phyloP scores from a whole-genome alignment of 1,284 basidiomycete genomes.

The Filobasidium uniguttulatum region DNA sequence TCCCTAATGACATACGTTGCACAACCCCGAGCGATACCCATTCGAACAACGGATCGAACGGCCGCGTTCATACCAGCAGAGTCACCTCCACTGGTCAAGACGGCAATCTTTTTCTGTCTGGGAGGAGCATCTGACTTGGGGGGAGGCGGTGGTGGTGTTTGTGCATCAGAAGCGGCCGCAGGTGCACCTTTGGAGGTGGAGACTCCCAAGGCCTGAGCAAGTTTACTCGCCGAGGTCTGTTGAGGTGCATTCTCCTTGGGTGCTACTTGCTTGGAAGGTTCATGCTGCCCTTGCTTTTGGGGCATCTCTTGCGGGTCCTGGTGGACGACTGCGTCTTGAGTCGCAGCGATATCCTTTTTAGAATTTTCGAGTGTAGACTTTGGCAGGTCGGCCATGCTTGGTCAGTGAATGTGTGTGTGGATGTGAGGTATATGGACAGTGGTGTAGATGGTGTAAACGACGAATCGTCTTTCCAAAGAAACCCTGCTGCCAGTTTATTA shows the following conservation, averaged over 20 bases:
- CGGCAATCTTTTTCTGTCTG: conserved; percentile 51
- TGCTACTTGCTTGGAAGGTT: background rate
- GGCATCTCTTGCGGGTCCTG: no score
- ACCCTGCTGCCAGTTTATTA: no score
- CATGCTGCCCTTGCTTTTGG: no score
- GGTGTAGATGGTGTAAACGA: no score
- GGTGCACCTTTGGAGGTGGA: conserved; percentile 7
- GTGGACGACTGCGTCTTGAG: conserved; percentile 6
- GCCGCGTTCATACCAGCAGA: conserved; percentile 95
- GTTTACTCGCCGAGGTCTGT: background rate
- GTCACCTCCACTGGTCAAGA: conserved; percentile 93
- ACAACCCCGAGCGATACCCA: conserved; percentile 81
- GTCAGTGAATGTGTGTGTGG: background rate
- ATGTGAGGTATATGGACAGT: no score
- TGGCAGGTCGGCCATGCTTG: conserved; percentile 6
- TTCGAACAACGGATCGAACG: conserved; percentile 78
- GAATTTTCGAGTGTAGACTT: conserved; percentile 5
- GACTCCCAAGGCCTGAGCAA: background rate
- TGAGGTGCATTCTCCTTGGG: background rate
- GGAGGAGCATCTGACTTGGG: background rate
- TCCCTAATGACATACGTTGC: conserved; percentile 88
- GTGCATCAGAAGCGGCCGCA: background rate
- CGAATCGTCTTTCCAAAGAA: no score
- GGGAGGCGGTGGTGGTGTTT: background rate
- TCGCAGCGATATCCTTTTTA: conserved; percentile 4